Base-by-base conservation (phyloP, 805 yeast genomes). In the Zygosaccharomyces bailii region DNA sequence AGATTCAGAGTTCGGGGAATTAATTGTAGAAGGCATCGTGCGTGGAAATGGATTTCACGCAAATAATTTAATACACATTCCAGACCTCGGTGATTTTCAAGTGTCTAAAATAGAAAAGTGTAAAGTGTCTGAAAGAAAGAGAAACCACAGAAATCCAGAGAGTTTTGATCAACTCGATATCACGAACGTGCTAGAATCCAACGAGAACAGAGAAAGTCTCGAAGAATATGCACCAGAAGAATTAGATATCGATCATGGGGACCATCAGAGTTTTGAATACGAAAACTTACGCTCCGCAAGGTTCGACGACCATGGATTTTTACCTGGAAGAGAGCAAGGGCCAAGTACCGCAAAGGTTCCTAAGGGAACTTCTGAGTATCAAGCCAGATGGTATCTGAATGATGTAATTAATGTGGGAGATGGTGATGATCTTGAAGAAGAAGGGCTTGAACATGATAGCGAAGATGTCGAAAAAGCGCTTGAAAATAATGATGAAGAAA, bases 61-160 rank as follows among this genome's bases (percentile, higher is more conserved):
- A 2, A 80, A 90, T 61, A 75, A 89, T 56, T 66, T 87, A 43
- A 78, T 95, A 30, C 96, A 91, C 60, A 69, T 95, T 24, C 96
- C 96, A 3, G 96, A 90, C 1, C 72, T 75, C 49, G 99, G 99
- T 13, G 98, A 93, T 64, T 89, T 79, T 69, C 88, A 84, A 63
- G 65, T 93, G 17, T 81, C 76, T 38, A 74, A 68, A 39, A 78
- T 93, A 44, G 89, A 84, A 55, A 79, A 70, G 52, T 34, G 79
- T 2, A 51, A 54, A 11, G 51, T 57, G 1, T 66, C 70, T 24
- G 44, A 55, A 10, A 62, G 61, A 46, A 51, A 39, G 57, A 57
- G 48, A 59, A 62, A 46, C 52, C 56, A 48, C 57, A 55, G 43
- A 34, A 43, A 30, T 7, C 16, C 20, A 3, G 44, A 51, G 23